Conservation (phyloP, 2,329 filamentous ascomycete genomes). For the Pseudocercospora fijiensis region DNA sequence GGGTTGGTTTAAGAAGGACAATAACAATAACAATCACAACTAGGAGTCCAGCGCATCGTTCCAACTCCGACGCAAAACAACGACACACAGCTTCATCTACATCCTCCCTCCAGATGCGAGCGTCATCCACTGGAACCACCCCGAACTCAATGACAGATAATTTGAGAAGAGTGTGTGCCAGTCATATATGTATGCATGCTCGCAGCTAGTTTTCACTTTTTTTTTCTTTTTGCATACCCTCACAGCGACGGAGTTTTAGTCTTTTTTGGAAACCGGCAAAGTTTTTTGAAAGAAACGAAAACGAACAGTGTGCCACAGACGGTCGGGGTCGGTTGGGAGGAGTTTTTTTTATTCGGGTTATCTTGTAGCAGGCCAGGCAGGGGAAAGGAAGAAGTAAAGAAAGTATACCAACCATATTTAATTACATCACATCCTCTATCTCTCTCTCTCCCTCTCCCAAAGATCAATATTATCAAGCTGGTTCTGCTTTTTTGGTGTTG, state of each 20-base stretch:
- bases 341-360: not conserved
- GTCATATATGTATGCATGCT: not conserved
- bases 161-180: not conserved
- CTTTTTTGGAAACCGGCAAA: not conserved
- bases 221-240: not conserved
- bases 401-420: not conserved
- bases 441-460: no score
- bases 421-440: no score
- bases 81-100: not conserved
- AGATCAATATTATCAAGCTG: no score
- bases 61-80: not conserved
- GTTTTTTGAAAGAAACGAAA: not conserved
- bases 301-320: slow-evolving; percentile 2
- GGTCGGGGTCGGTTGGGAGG: not conserved
- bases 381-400: not conserved
- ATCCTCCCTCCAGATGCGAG: not conserved
- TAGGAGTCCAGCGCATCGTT: not conserved
- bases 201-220: not conserved
- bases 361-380: not conserved
- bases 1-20: slow-evolving; percentile 30
- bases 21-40: slow-evolving; percentile 22
- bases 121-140: not conserved
- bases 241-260: slow-evolving; percentile 5
- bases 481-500: no score
- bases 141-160: not conserved